A percentile compares a stretch with the other conserved stretches of the same genome.
Evolutionary conservation across 805 yeast species (phyloP).

Genomic region (Jamesozyma gamospora): DNA sequence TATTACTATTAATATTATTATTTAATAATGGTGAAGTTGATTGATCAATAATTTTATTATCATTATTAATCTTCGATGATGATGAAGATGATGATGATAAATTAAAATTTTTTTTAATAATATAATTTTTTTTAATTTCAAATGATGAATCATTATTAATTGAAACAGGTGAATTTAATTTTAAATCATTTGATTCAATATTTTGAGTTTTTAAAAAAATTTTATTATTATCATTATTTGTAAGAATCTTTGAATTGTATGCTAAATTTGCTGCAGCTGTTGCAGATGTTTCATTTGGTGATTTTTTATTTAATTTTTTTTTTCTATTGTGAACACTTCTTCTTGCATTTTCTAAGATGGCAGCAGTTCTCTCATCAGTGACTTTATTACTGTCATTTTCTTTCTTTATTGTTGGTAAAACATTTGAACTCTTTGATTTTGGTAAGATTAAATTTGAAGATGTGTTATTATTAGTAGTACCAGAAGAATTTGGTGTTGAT

Average conservation of each 20-base stretch:
- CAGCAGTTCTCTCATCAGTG: constrained; percentile 25
- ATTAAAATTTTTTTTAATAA: neutral
- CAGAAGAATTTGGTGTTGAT: neutral
- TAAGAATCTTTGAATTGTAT: constrained; percentile 2
- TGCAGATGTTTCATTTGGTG: constrained; percentile 17
- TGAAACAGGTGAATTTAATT: neutral
- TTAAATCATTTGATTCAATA: neutral
- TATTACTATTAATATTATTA: neutral
- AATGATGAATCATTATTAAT: neutral
- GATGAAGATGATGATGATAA: neutral
- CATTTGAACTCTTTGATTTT: constrained; percentile 3
- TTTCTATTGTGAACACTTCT: constrained; percentile 16
- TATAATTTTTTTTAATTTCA: neutral
- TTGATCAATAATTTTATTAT: too few relatives aligned
- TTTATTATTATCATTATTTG: neutral
- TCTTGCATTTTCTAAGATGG: constrained; percentile 25
- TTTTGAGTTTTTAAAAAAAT: too few relatives aligned
- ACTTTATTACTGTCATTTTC: constrained; percentile 4
- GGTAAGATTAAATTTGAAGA: neutral
- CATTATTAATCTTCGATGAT: too few relatives aligned
- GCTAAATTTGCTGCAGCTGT: constrained; percentile 20
- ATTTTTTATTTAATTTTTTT: constrained; percentile 7
- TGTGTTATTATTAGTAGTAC: too few relatives aligned
- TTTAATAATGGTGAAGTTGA: too few relatives aligned
- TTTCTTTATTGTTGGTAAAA: neutral